These are phyloP conservation scores for Hemileccinum rubropunctum DNA, from an alignment of 768 basidiomycete genomes.

Conservation along the genomic window DNA sequence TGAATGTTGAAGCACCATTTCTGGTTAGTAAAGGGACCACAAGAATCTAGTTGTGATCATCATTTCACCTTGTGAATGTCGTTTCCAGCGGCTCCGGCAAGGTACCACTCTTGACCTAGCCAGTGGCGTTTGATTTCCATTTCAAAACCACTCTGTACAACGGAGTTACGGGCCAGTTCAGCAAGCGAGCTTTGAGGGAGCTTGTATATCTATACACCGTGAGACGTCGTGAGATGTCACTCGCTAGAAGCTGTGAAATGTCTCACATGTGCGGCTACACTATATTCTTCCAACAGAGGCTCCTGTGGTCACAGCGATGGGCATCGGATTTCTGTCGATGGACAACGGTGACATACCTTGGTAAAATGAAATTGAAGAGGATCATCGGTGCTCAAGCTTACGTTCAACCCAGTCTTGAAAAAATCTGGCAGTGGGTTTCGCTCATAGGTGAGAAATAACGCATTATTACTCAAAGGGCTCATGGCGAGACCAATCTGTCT, in stretches of 20 bases:
- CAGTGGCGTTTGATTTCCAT: slow-evolving; percentile 97
- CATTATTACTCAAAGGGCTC: slow-evolving; percentile 98
- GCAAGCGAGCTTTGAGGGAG: slow-evolving; percentile 91
- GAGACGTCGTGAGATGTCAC: background rate
- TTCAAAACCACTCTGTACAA: slow-evolving; percentile 95
- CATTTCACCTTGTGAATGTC: slow-evolving; percentile 84
- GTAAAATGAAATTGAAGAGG: slow-evolving; percentile 98
- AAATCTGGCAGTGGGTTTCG: slow-evolving; percentile 96
- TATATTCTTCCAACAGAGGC: slow-evolving; percentile 94
- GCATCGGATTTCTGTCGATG: background rate
- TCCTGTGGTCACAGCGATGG: slow-evolving; percentile 49
- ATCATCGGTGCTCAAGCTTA: slow-evolving; percentile 94
- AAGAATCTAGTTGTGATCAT: background rate
- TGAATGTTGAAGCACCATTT: background rate
- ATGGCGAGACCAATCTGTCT: slow-evolving; percentile 98
- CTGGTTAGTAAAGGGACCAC: slow-evolving; percentile 4
- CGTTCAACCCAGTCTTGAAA: slow-evolving; percentile 94
- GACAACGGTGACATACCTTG: slow-evolving; percentile 52
- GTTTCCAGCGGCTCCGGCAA: slow-evolving; percentile 90
- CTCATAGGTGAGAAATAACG: slow-evolving; percentile 94
- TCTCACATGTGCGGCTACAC: slow-evolving; percentile 91
- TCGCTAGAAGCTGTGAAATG: background rate
- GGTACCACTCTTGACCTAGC: slow-evolving; percentile 92
- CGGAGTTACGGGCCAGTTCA: slow-evolving; percentile 97
- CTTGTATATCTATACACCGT: slow-evolving; percentile 78